Evolutionary conservation across 1,284 basidiomycete species (phyloP), one percentile per base, ranked within the genome.

Genomic region (Vanrija pseudolonga): DNA sequence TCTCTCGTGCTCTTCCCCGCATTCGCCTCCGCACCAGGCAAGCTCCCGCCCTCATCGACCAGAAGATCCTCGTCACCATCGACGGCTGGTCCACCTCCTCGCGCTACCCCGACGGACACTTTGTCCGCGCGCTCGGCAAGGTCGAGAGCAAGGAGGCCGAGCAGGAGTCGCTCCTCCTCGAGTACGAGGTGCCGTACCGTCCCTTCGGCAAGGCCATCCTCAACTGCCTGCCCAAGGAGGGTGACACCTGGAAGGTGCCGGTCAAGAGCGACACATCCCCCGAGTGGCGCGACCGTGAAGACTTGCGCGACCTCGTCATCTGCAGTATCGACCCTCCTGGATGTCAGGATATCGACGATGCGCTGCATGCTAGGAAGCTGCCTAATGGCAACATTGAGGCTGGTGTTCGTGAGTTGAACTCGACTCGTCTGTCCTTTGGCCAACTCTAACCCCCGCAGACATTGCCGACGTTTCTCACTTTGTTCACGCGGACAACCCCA

Each of bases 341-440:
- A 88, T 98, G 96, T 76, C 92, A 97, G 71, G 96, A 99, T 77
- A 99, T 99, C 42, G 96, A 99, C 71, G 96, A 99, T 74, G 96
- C 96, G 0, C 78, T 99, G n/a, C 96, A 99, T 75, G 96, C 96
- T 9, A 83, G 88, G 50, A 80, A 76, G 45, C 79, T 99, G 24
- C 85, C 91, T 0, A 97, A 96, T 68, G 95, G 95, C 3, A 94
- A 96, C 73, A 90, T 98, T 59, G 90, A 99, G 73, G 93, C 93
- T 26, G 96, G 96, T 48, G 96, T 99, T 61, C 95, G 92, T 96
- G 67, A 82, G 92, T 89, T 6, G 45, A 6, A 24, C 11, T 2
- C 24, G 24, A 26, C 4, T 32, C 32, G 12, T 3, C 12, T 9
- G 9, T 12, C 12, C 26, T 24, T 24, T 14, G 2, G 32, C 32